These are phyloP conservation scores for Gyromitra esculenta DNA, from an alignment of 2,329 filamentous ascomycete species.

Conservation along the genomic window DNA sequence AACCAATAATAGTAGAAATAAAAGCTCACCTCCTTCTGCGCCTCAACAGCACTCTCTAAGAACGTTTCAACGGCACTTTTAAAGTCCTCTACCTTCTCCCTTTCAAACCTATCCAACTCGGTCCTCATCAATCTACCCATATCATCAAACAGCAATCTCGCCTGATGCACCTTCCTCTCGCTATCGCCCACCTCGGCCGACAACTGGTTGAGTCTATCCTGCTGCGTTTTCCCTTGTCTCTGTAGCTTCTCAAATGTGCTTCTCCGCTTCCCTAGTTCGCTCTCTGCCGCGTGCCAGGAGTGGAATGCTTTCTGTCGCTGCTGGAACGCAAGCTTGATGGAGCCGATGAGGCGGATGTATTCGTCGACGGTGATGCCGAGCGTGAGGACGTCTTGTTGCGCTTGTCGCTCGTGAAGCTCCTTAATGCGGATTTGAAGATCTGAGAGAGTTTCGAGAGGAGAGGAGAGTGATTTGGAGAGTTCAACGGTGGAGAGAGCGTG, in stretches of 20 bases:
- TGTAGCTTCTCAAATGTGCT: slow-evolving; percentile 73
- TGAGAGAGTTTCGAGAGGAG: slow-evolving; percentile 87
- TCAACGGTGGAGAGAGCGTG: slow-evolving; percentile 92
- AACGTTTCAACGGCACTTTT: slow-evolving; percentile 98
- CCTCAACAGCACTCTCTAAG: slow-evolving; percentile 94
- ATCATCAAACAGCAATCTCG: slow-evolving; percentile 89
- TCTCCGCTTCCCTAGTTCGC: slow-evolving; percentile 77
- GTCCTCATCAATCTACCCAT: slow-evolving; percentile 93
- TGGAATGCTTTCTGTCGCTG: slow-evolving; percentile 97
- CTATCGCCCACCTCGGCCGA: slow-evolving; percentile 93
- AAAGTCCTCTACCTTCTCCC: slow-evolving; percentile 98
- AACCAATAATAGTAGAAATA: slow-evolving; percentile 5
- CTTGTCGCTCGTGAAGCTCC: slow-evolving; percentile 95
- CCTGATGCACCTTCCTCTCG: slow-evolving; percentile 90
- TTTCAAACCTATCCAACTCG: slow-evolving; percentile 93
- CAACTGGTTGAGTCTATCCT: slow-evolving; percentile 92
- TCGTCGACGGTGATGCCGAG: slow-evolving; percentile 98
- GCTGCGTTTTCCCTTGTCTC: slow-evolving; percentile 91
- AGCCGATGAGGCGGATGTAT: slow-evolving; percentile 94
- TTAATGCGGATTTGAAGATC: slow-evolving; percentile 93
- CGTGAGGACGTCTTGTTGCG: slow-evolving; percentile 94
- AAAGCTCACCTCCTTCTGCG: slow-evolving; percentile 88
- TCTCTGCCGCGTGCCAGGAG: slow-evolving; percentile 90
- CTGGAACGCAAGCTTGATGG: slow-evolving; percentile 89
- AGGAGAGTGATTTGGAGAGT: slow-evolving; percentile 85